These are phyloP conservation scores for Kokia cookei DNA, from an alignment of 441 rosid species.

Conservation along the genomic window DNA sequence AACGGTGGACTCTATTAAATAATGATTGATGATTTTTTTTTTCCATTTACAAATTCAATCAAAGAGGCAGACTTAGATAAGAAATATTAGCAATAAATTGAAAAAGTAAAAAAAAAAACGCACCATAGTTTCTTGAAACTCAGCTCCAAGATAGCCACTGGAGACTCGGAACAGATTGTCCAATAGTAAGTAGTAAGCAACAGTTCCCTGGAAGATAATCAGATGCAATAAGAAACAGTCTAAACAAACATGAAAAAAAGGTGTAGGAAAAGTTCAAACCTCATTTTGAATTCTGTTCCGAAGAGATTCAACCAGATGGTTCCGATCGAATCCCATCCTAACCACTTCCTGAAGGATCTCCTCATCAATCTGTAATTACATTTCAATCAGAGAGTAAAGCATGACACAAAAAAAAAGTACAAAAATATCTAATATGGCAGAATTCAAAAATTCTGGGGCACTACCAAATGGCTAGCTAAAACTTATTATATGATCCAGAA, in stretches of 20 bases:
- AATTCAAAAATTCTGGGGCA: background rate
- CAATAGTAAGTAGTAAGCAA: constrained; percentile 81
- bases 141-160: constrained; percentile 96
- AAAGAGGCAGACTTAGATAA: background rate
- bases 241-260: constrained; percentile 2
- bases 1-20: background rate
- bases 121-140: constrained; percentile 93
- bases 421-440: background rate
- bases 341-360: constrained; percentile 90
- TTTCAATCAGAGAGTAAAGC: background rate
- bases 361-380: constrained; percentile 76
- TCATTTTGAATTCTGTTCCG: constrained; percentile 78
- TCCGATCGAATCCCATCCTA: constrained; percentile 78
- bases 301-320: constrained; percentile 73
- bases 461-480: background rate
- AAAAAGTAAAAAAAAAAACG: constrained; percentile 1
- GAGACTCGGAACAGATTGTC: constrained; percentile 90
- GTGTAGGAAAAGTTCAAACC: constrained; percentile 33
- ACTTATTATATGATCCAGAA: background rate
- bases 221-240: constrained; percentile 7
- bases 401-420: background rate
- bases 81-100: background rate
- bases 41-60: background rate
- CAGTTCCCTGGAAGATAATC: constrained; percentile 67
- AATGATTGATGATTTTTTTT: background rate